Conservation (phyloP, 2,329 filamentous ascomycete genomes). For the Aspergillus felis region DNA sequence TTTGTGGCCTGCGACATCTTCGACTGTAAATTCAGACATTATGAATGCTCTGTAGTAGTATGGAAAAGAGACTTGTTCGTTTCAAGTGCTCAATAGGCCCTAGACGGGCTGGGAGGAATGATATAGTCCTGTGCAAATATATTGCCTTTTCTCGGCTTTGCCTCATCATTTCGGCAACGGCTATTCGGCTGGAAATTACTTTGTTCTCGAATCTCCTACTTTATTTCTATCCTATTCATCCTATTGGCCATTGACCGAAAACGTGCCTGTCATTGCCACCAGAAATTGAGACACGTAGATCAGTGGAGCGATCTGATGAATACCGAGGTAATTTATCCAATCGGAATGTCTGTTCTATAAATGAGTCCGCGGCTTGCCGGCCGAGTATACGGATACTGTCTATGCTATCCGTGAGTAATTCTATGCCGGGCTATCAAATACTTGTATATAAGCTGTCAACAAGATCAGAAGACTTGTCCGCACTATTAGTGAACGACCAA, state of each 20-base stretch:
- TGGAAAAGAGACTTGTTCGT: not conserved
- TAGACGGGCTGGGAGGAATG: not conserved
- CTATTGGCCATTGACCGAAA: not conserved
- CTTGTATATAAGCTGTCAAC: not conserved
- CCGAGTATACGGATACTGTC: not conserved
- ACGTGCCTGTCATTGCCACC: not conserved
- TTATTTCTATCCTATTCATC: no score
- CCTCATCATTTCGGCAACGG: not conserved
- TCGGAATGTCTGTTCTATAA: not conserved
- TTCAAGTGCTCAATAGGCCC: not conserved
- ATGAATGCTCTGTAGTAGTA: no score
- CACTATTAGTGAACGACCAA: no score
- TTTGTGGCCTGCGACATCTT: slow-evolving; percentile 48
- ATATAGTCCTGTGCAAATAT: not conserved
- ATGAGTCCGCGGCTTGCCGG: not conserved
- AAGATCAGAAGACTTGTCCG: not conserved
- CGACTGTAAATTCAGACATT: slow-evolving; percentile 20
- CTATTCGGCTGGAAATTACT: not conserved
- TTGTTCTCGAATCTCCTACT: not conserved
- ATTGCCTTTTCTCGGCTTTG: not conserved
- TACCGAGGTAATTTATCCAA: not conserved
- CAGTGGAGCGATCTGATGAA: not conserved
- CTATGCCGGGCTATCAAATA: not conserved
- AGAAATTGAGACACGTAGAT: not conserved
- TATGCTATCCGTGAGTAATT: not conserved